Evolutionary conservation across 352 stramenopile species (phyloP), one percentile per base, ranked within the genome.

Genomic region (Chrysophaeum taylorii): DNA sequence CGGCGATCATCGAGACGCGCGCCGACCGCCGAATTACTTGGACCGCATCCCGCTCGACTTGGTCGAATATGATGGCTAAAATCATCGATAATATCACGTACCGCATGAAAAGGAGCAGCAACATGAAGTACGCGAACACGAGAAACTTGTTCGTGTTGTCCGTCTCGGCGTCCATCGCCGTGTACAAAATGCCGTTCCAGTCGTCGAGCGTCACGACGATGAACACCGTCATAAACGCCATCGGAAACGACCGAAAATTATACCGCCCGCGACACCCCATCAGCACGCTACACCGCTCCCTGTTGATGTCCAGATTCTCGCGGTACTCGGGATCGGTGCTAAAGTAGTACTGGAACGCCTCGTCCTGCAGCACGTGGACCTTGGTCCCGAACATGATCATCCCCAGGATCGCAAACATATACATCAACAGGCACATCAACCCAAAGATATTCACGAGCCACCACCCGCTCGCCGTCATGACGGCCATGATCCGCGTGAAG

Each of bases 1-100:
- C 31, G 33, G 33, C 7, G 31, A 66, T n/a, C 57, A 66, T 66
- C 33, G 57, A 35, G 33, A 18, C 27, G 33, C 45, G 57, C 33
- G 57, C 57, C 4, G 57, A 21, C 57, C 45, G 14, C 27, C 45
- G 41, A 2, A 66, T 48, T 2, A 66, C 57, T 5, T 33, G 21
- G 31, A 66, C 45, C 33, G 33, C 27, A 25, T 66, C 80, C 0
- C 74, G 70, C 57, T 87, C 87, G 61, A 96, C 96, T 62, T 92
- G 91, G 68, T 91, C 83, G 14, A 97, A 80, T 7, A 97, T 61
- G 41, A 97, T 82, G 1, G 91, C 92, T 36, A 96, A 74, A 73
- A 97, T 96, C 52, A 97, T 71, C 73, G 96, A 96, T 78, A 97
- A 91, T 1, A 96, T 73, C 25, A 95, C 85, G 68, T 94, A 96